phyloP scores from a whole-genome alignment of 2,329 filamentous ascomycete species.

The Aspergillus fumigatiaffinis region DNA sequence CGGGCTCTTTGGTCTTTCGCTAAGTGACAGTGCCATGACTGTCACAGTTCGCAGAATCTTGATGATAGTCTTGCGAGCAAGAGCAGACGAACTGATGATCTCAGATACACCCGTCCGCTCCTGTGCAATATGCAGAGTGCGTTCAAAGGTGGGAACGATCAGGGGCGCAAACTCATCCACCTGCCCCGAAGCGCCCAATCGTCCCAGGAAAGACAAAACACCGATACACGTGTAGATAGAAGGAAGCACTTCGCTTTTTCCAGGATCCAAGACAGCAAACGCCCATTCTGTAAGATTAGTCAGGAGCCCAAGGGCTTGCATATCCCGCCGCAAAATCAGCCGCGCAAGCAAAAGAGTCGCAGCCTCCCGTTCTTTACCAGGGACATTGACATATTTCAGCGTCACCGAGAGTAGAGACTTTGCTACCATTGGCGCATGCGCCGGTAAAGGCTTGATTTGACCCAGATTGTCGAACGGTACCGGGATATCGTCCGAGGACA shows the following conservation, averaged over 20 bases:
- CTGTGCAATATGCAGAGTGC: constrained; percentile 58
- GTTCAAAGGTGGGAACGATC: constrained; percentile 62
- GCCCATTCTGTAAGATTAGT: constrained; percentile 68
- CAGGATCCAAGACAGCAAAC: constrained; percentile 55
- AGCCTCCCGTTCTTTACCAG: constrained; percentile 85
- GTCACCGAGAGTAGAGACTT: constrained; percentile 67
- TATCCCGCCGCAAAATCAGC: constrained; percentile 78
- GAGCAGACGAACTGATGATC: constrained; percentile 65
- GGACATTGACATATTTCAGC: constrained; percentile 64
- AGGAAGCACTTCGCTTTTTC: constrained; percentile 32
- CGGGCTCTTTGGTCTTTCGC: constrained; percentile 29
- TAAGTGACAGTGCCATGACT: constrained; percentile 59
- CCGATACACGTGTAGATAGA: constrained; percentile 75
- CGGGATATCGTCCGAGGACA: constrained; percentile 55
- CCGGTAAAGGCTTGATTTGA: constrained; percentile 46
- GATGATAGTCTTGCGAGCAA: constrained; percentile 76
- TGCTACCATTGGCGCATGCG: constrained; percentile 64
- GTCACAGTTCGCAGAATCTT: constrained; percentile 78
- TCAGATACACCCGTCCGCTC: constrained; percentile 48
- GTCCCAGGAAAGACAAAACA: constrained; percentile 72
- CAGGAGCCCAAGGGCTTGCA: constrained; percentile 73
- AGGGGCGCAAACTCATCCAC: constrained; percentile 69
- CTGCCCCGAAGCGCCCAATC: constrained; percentile 66
- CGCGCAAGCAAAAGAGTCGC: constrained; percentile 80
- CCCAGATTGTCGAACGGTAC: constrained; percentile 32